Percentiles rank a stretch among this genome's conserved stretches.
These are phyloP conservation scores for Linderniella brevidens DNA, from an alignment of 257 asterid species.

Conservation along the genomic window DNA sequence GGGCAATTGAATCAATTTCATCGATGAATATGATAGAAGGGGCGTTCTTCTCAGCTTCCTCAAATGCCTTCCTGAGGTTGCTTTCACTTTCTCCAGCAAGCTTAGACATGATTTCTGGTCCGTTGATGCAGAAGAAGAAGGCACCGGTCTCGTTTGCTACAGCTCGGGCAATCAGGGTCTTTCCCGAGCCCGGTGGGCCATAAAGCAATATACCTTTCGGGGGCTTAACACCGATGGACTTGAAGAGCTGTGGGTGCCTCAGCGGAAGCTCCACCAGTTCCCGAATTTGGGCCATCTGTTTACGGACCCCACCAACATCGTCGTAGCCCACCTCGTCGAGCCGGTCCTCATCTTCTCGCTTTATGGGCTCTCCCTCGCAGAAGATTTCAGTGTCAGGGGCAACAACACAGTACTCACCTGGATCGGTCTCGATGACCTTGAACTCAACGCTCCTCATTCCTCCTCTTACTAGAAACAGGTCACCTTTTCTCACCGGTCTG, in stretches of 20 bases:
- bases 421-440: conserved; percentile 40
- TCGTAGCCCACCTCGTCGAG: conserved; percentile 44
- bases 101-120: conserved; percentile 45
- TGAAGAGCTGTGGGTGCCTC: conserved; percentile 52
- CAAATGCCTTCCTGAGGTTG: conserved; percentile 43
- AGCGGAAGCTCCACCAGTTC: conserved; percentile 41
- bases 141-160: conserved; percentile 55
- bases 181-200: conserved; percentile 47
- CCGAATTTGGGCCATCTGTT: conserved; percentile 51
- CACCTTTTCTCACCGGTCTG: conserved; percentile 41
- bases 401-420: conserved; percentile 39
- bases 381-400: conserved; percentile 42
- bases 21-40: conserved; percentile 38
- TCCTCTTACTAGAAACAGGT: conserved; percentile 35
- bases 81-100: conserved; percentile 50
- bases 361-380: conserved; percentile 41
- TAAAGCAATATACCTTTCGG: conserved; percentile 46
- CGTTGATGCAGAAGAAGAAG: conserved; percentile 42
- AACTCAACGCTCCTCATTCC: conserved; percentile 54
- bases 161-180: conserved; percentile 40
- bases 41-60: conserved; percentile 49
- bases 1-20: conserved; percentile 42
- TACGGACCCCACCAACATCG: conserved; percentile 51
- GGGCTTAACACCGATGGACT: conserved; percentile 42
- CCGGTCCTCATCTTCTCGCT: conserved; percentile 40